Conservation (phyloP, 192 early-diverging fungal genomes). For the Linnemannia exigua region DNA sequence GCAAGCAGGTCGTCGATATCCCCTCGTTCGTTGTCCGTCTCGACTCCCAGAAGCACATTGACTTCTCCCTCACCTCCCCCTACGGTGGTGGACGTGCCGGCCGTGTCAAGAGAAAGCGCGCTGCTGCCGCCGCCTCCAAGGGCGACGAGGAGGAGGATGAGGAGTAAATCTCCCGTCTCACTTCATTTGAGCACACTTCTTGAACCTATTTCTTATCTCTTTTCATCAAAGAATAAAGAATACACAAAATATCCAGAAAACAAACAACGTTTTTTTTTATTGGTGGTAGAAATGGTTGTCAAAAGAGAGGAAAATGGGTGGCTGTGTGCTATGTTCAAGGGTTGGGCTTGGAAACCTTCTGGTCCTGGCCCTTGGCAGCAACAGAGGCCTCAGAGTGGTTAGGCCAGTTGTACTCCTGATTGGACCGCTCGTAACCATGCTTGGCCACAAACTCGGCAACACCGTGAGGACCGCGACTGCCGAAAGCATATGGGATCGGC, state of each 20-base stretch:
- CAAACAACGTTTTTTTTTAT: neutral
- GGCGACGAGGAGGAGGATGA: conserved; percentile 73
- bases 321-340: neutral
- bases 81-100: conserved; percentile 98
- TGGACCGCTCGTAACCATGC: conserved; percentile 59
- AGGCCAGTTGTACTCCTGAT: conserved; percentile 66
- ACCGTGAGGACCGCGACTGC: conserved; percentile 85
- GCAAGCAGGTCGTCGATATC: conserved; percentile 98
- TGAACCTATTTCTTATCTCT: neutral
- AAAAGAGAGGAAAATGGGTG: neutral
- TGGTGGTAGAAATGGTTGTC: neutral
- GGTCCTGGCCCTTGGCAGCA: conserved; percentile 45
- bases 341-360: conserved; percentile 24
- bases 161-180: conserved; percentile 51
- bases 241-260: neutral
- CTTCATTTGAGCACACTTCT: conserved; percentile 14
- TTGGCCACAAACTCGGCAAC: conserved; percentile 84
- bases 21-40: conserved; percentile 94
- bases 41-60: conserved; percentile 74
- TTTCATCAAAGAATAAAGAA: conserved; percentile 17
- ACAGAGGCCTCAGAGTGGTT: conserved; percentile 31
- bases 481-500: conserved; percentile 84
- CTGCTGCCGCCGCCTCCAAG: conserved; percentile 73
- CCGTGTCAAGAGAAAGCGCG: conserved; percentile 97
- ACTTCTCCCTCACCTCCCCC: conserved; percentile 87